phyloP scores from a whole-genome alignment of 352 stramenopile genomes.

The Phytopythium helicoides region DNA sequence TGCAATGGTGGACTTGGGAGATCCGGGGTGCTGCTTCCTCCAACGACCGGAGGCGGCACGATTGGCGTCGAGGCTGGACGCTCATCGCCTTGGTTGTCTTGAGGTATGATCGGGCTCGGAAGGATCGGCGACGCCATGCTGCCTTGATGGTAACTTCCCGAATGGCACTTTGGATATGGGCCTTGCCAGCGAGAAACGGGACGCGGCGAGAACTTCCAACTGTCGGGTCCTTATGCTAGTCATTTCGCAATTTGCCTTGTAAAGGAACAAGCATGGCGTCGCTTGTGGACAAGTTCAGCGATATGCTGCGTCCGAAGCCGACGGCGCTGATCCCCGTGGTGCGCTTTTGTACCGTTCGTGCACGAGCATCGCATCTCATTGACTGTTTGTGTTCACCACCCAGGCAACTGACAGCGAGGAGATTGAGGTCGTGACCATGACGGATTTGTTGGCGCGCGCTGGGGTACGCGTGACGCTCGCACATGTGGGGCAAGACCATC shows the following conservation, averaged over 20 bases:
- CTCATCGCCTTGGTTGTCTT: not conserved
- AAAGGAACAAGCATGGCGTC: constrained; percentile 28
- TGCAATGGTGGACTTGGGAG: not conserved
- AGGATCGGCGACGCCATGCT: too few species aligned
- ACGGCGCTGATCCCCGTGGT: constrained; percentile 66
- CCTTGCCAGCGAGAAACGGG: not conserved
- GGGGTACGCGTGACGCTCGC: constrained; percentile 67
- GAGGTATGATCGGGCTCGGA: too few species aligned
- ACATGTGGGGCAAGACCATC: constrained; percentile 33
- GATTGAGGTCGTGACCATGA: constrained; percentile 58
- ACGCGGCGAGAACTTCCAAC: too few species aligned
- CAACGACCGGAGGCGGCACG: not conserved
- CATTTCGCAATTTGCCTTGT: not conserved
- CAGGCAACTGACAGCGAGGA: constrained; percentile 60
- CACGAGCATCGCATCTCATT: not conserved
- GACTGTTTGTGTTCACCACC: constrained; percentile 3
- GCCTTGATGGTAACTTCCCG: too few species aligned
- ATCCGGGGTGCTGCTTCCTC: not conserved
- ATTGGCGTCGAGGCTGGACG: not conserved
- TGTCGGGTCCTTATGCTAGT: not conserved
- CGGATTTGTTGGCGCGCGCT: constrained; percentile 47
- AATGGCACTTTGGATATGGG: not conserved
- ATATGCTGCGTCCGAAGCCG: constrained; percentile 63
- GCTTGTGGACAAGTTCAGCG: constrained; percentile 44
- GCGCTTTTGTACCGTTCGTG: not conserved